Evolutionary conservation across 805 yeast species (phyloP).

Genomic region (Saccharomyces kudriavzevii): DNA sequence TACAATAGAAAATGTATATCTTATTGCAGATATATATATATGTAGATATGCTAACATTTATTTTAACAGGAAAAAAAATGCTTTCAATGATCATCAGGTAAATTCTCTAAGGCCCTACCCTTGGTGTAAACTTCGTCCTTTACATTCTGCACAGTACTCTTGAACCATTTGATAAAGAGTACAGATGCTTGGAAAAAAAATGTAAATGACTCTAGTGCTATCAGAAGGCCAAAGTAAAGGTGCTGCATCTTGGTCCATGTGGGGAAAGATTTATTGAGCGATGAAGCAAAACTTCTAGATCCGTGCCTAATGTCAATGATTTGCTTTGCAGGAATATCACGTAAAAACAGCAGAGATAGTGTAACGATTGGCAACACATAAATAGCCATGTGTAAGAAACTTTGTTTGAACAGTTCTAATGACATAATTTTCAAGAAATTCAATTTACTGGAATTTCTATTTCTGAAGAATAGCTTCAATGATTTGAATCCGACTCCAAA

Average conservation of each 20-base stretch:
- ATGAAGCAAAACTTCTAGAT: neutral
- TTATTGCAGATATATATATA: slow-evolving; percentile 2
- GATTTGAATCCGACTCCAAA: neutral
- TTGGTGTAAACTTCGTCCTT: slow-evolving; percentile 50
- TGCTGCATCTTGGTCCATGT: neutral
- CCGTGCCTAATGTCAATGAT: neutral
- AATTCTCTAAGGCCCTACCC: slow-evolving; percentile 48
- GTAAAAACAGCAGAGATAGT: neutral
- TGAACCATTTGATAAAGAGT: slow-evolving; percentile 17
- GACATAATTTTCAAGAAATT: neutral
- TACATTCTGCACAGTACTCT: slow-evolving; percentile 33
- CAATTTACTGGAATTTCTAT: neutral
- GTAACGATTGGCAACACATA: neutral
- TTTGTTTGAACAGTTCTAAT: neutral
- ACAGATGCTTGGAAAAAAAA: neutral
- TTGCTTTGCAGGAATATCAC: neutral
- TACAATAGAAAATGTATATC: slow-evolving; percentile 1
- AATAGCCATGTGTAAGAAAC: neutral
- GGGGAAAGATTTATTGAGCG: neutral
- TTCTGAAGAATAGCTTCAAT: neutral
- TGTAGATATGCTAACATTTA: neutral
- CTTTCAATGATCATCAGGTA: slow-evolving; percentile 1
- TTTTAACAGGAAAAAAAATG: neutral
- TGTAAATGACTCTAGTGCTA: neutral
- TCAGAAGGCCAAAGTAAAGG: neutral